Evolutionary conservation across 352 stramenopile species (phyloP), one percentile per base, ranked within the genome.

Genomic region (Phytophthora nicotianae): DNA sequence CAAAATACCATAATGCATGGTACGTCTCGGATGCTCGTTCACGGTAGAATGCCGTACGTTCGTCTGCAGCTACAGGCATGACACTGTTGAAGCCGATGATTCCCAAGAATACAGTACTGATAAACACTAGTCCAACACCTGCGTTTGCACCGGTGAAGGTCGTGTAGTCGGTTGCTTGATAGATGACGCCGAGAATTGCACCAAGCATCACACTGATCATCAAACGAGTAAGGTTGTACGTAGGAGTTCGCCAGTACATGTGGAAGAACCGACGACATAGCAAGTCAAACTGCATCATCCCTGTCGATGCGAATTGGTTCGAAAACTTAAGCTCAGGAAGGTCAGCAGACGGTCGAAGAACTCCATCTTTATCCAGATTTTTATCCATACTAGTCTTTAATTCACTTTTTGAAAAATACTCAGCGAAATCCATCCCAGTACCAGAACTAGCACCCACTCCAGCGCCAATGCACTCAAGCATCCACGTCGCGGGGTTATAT

Each of bases 11-110:
- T 2, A 83, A 58, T 24, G 86, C 68, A 43, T 88, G 80, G 62
- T 98, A 98, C 58, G 96, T 98, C 63, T 93, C 65, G 16, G 90
- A 82, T 14, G 88, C 82, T 23, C 95, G 90, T 65, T 98, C 93
- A 6, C 93, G 78, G 77, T 98, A 98, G 67, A 96, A 55, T 14
- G 92, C 86, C 20, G 92, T 91, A 33, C 93, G 78, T 50, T 98
- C 89, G 9, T 83, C 79, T 47, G 87, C 72, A 20, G 93, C 81
- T 3, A 97, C 70, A 10, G 88, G 77, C 42, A 97, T 74, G 19
- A 93, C 80, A 10, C 69, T 90, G 53, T 94, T 81, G 41, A 96
- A 88, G 24, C 74, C 79, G 32, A 94, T 90, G 23, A 96, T 76
- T 10, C 80, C 78, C 8, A 92, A 70, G 55, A 97, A 97, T 50